These are phyloP conservation scores for Epichloe gansuensis DNA, from an alignment of 2,329 filamentous ascomycete genomes.

Conservation along the genomic window DNA sequence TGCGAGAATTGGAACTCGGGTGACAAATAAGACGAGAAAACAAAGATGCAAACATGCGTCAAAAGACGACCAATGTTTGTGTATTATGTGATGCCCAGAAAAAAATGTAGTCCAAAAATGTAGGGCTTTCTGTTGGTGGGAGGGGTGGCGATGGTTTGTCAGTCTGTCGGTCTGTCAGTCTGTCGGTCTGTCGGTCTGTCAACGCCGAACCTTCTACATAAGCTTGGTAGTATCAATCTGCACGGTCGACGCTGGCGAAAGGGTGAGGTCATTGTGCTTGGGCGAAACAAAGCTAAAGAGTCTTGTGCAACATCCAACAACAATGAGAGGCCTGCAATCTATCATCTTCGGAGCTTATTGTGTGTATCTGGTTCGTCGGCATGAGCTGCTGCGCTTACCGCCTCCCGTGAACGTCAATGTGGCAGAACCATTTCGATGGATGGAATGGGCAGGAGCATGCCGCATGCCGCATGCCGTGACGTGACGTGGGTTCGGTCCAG, in stretches of 20 bases:
- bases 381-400: background rate
- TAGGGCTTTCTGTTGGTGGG: background rate
- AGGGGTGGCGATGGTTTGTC: background rate
- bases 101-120: background rate
- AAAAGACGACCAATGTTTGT: no score
- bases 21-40: background rate
- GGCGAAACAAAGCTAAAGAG: background rate
- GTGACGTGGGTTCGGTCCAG: background rate
- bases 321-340: background rate
- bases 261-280: background rate
- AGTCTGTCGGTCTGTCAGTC: background rate
- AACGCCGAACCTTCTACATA: no score
- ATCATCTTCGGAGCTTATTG: background rate
- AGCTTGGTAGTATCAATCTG: no score
- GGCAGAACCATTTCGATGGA: background rate
- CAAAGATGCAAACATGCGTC: background rate
- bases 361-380: background rate
- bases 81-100: background rate
- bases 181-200: background rate
- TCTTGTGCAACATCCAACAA: background rate
- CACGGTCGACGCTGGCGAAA: background rate
- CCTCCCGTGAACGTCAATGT: background rate
- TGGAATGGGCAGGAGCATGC: background rate
- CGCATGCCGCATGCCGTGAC: background rate
- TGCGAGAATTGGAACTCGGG: background rate